A percentile compares a stretch with the other conserved stretches of the same genome.
phyloP scores from a whole-genome alignment of 805 yeast genomes.

The Monosporozyma unispora region DNA sequence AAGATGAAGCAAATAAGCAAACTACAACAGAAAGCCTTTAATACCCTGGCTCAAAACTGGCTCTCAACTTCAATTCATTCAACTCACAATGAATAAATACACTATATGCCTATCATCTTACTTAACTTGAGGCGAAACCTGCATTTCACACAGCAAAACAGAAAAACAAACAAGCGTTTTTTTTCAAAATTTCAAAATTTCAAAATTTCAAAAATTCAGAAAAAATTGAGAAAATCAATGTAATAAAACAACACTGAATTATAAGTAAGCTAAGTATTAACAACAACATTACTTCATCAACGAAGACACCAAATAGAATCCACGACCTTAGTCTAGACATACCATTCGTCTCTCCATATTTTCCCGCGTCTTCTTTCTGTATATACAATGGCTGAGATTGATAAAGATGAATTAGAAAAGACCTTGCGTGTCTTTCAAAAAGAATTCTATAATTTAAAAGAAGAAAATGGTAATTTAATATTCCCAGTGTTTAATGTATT shows the following conservation, averaged over 20 bases:
- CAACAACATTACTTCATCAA: neutral
- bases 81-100: no score
- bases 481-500: slow-evolving; percentile 31
- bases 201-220: neutral
- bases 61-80: no score
- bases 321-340: neutral
- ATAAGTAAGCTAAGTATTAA: neutral
- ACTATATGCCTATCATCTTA: neutral
- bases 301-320: neutral
- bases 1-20: no score
- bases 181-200: neutral
- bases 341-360: neutral
- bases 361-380: neutral
- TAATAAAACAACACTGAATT: neutral
- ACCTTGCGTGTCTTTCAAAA: slow-evolving; percentile 8
- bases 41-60: no score
- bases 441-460: slow-evolving; percentile 15
- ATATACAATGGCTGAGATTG: slow-evolving; percentile 1
- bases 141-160: neutral
- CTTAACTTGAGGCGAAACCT: neutral
- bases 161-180: neutral
- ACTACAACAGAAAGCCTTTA: no score
- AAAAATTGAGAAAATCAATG: neutral
- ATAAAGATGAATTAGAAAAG: slow-evolving; percentile 6
- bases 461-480: slow-evolving; percentile 21